phyloP scores from a whole-genome alignment of 2,329 filamentous ascomycete genomes.

The Apiospora koreana region DNA sequence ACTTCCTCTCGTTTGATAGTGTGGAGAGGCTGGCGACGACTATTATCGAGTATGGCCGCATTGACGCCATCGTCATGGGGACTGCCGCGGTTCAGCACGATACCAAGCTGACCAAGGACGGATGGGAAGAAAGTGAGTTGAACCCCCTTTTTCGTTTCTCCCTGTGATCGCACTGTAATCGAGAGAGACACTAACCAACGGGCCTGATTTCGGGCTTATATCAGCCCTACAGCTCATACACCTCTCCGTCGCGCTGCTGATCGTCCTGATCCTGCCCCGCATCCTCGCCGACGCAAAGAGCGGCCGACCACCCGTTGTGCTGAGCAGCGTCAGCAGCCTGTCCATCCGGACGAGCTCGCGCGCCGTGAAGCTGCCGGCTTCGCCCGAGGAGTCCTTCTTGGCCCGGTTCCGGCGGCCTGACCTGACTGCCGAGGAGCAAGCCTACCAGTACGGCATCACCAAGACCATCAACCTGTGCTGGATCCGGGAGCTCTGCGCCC shows the following conservation, averaged over 20 bases:
- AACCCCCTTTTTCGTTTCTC: too few species aligned
- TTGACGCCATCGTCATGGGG: not conserved
- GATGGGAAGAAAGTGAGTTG: not conserved
- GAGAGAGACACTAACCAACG: not conserved
- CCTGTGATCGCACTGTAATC: not conserved
- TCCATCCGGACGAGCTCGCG: not conserved
- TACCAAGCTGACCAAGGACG: not conserved
- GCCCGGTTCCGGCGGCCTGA: not conserved
- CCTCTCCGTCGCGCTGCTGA: not conserved
- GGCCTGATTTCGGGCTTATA: too few species aligned
- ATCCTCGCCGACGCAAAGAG: not conserved
- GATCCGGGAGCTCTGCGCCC: not conserved
- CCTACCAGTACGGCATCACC: not conserved
- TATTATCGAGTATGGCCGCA: not conserved
- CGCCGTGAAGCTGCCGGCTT: not conserved
- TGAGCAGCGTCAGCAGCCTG: constrained; percentile 3
- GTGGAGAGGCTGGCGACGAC: not conserved
- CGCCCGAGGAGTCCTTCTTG: not conserved
- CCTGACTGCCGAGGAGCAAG: too few species aligned
- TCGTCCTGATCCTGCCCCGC: not conserved
- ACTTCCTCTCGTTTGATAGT: not conserved
- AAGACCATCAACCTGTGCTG: not conserved
- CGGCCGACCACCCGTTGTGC: not conserved
- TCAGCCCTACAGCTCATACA: not conserved
- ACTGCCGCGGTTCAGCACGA: not conserved